Evolutionary conservation across 2,329 filamentous ascomycete species (phyloP).

Genomic region (Diaporthe caulivora): DNA sequence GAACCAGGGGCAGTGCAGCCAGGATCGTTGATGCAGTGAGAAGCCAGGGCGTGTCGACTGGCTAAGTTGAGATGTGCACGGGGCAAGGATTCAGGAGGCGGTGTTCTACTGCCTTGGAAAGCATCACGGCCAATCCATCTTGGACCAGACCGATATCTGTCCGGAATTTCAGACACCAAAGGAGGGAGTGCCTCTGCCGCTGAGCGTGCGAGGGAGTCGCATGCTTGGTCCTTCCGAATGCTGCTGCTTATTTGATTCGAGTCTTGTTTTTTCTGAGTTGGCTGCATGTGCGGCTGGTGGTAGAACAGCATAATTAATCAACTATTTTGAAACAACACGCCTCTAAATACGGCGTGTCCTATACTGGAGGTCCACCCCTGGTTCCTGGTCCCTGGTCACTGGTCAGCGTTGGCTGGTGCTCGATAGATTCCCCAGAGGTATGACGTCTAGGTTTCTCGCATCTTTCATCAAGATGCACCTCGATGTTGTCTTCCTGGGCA

Average conservation of each 20-base stretch:
- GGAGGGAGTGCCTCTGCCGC: constrained; percentile 5
- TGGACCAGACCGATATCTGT: background rate
- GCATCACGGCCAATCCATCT: background rate
- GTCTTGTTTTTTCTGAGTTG: background rate
- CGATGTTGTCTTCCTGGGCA: too few species aligned
- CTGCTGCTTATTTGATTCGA: constrained; percentile 4
- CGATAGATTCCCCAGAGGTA: background rate
- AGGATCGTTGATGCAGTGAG: background rate
- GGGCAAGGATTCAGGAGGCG: background rate
- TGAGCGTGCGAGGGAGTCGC: constrained; percentile 20
- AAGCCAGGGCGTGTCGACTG: background rate
- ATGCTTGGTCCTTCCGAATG: background rate
- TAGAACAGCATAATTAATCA: constrained; percentile 17
- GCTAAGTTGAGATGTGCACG: background rate
- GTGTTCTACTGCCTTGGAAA: background rate
- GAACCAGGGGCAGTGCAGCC: background rate
- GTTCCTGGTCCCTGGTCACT: too few species aligned
- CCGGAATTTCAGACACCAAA: background rate
- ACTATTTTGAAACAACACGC: background rate
- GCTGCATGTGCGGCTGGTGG: background rate
- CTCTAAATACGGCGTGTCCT: background rate
- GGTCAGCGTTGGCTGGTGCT: background rate
- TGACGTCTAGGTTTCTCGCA: too few species aligned
- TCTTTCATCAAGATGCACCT: background rate
- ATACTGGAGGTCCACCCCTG: background rate